Base-by-base conservation (phyloP, 2,329 filamentous ascomycete genomes). In the Calonectria hongkongensis region DNA sequence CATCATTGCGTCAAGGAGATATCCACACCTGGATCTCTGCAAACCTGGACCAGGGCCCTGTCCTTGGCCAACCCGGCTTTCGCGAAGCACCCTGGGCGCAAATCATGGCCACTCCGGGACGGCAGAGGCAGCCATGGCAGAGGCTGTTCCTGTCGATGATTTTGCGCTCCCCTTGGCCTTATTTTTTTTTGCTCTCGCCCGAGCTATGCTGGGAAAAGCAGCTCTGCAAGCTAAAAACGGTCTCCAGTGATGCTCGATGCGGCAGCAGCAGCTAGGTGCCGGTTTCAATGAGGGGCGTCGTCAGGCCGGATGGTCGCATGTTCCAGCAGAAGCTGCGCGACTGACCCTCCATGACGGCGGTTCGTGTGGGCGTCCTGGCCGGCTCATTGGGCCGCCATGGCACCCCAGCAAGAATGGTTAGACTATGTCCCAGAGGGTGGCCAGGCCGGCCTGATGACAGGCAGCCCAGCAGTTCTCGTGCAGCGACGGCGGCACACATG, bases 1-100 rank as follows among this genome's bases (percentile, higher is more conserved):
- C 79, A 76, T 70, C 50, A 80, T 80, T 80, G 79, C 79, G 79
- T 80, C 79, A 80, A 75, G 63, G 56, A 16, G 33, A 73, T 71
- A 73, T 72, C 73, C 79, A 77, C 74, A 73, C 54, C 73, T 56
- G 39, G 50, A 58, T 39, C 66, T 69, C 45, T 50, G n/a, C 54
- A 60, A 60, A 60, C 54, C 54, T 36, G 33, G 54, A 41, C 54
- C 54, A 9, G 54, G 54, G 51, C 12, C 21, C 15, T 60, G 25
- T 60, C 54, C 54, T 60, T 60, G 62, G 48, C 48, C 58, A 70
- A 47, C 47, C 60, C 51, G n/a, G 51, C 28, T 56, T 25, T 63
- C 25, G 66, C 66, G 50, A 60, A 54, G 36, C 41, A 47, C 39
- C 39, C 62, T 41, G 30, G 28, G 12, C 30, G 63, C 63, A 51